Evolutionary conservation across 768 basidiomycete species (phyloP).

Genomic region (Russula lepida): DNA sequence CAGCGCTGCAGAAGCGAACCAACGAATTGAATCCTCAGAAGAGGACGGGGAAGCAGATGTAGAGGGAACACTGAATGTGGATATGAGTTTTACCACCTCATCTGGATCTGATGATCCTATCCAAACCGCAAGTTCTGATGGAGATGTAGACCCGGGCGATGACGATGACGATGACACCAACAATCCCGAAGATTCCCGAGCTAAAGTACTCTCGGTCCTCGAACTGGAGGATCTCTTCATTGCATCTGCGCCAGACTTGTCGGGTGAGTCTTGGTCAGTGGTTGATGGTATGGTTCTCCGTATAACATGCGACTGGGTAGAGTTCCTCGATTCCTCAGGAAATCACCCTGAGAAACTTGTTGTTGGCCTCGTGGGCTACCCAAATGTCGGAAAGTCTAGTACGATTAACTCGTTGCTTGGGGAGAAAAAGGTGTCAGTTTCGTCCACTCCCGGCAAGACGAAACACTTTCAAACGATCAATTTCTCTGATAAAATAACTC

Average conservation of each 20-base stretch:
- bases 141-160: constrained; percentile 40
- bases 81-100: constrained; percentile 26
- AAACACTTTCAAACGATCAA: constrained; percentile 99
- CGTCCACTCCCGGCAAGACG: constrained; percentile 95
- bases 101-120: constrained; percentile 21
- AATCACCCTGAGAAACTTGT: constrained; percentile 55
- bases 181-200: constrained; percentile 53
- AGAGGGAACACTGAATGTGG: constrained; percentile 25
- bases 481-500: constrained; percentile 74
- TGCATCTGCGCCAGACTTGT: constrained; percentile 59
- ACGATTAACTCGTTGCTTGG: constrained; percentile 95
- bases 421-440: constrained; percentile 96
- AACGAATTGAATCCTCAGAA: constrained; percentile 13
- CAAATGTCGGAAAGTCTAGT: constrained; percentile 97
- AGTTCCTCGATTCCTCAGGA: constrained; percentile 50
- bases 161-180: constrained; percentile 45
- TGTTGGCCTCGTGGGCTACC: constrained; percentile 93
- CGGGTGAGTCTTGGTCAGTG: constrained; percentile 34
- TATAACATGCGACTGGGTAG: constrained; percentile 31
- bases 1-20: constrained; percentile 5
- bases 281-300: not conserved
- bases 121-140: constrained; percentile 24
- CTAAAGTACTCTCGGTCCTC: constrained; percentile 71
- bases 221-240: constrained; percentile 84
- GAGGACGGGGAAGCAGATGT: constrained; percentile 24